A percentile compares a stretch with the other conserved stretches of the same genome.
These are phyloP conservation scores for Malus hybrid DNA, from an alignment of 331 rosid genomes.

Conservation along the genomic window DNA sequence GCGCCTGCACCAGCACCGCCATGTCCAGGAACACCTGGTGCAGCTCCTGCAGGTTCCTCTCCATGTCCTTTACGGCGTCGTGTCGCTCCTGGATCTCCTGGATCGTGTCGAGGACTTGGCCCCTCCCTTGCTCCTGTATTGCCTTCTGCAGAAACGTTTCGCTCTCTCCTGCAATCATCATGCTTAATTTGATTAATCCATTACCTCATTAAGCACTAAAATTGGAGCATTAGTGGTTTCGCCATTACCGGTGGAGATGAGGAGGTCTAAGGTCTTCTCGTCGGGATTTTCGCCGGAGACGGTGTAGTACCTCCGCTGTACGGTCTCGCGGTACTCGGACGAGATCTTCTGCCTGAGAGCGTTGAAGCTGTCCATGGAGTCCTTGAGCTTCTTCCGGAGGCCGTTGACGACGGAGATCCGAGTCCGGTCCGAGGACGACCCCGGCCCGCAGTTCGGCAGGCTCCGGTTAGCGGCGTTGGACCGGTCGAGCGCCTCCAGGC, in stretches of 20 bases:
- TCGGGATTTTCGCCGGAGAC: slow-evolving; percentile 98
- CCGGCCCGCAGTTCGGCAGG: slow-evolving; percentile 79
- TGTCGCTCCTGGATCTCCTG: slow-evolving; percentile 91
- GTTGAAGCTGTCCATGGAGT: slow-evolving; percentile 77
- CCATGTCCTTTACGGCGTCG: slow-evolving; percentile 75
- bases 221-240: background rate
- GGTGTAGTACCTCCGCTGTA: slow-evolving; percentile 82
- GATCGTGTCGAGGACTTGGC: slow-evolving; percentile 68
- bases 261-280: slow-evolving; percentile 69
- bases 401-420: slow-evolving; percentile 80
- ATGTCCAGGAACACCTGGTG: slow-evolving; percentile 93
- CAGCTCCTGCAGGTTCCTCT: slow-evolving; percentile 63
- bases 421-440: slow-evolving; percentile 87
- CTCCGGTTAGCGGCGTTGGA: slow-evolving; percentile 85
- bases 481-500: slow-evolving; percentile 77
- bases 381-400: slow-evolving; percentile 77
- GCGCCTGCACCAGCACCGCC: slow-evolving; percentile 77
- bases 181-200: no score
- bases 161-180: slow-evolving; percentile 58
- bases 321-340: slow-evolving; percentile 81
- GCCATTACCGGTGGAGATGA: slow-evolving; percentile 74
- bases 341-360: slow-evolving; percentile 55
- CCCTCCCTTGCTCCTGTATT: slow-evolving; percentile 74
- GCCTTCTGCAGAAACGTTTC: slow-evolving; percentile 82
- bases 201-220: no score